Base-by-base conservation (phyloP, 768 basidiomycete genomes). In the Macrolepiota fuliginosa region DNA sequence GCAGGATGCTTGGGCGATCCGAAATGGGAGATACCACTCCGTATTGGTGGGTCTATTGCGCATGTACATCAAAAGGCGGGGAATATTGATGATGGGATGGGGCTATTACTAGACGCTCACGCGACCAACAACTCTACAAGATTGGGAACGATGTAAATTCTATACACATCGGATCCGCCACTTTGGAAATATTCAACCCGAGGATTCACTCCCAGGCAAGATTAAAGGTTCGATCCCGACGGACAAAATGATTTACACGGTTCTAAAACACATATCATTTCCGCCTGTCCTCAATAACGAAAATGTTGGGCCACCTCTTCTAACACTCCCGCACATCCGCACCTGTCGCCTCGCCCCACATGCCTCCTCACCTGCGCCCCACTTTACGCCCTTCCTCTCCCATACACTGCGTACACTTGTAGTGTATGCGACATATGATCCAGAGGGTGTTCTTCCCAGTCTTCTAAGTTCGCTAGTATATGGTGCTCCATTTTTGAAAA, bases 111-210 rank as follows among this genome's bases (percentile, higher is more conserved):
- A 61, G 59, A 54, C 52, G 0, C 52, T 61, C 27, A 46, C 29
- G 5, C 59, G 59, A 15, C 22, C 39, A 36, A 61, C 52, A 24
- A 61, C 52, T 0, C 19, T 15, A 3, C 25, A 53, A 24, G 59
- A 61, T n/a, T 61, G 59, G 59, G 59, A 42, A 25, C 51, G 59
- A 12, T 61, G 59, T 12, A 52, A 24, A 2, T 54, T 61, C 40
- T 61, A 61, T 24, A 37, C 59, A 1, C 40, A 42, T 24, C 51
- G 59, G 1, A 35, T 61, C 13, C 52, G 59, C 12, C 59, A 54
- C 22, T 61, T 54, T 15, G 59, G 59, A 29, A 12, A 7, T 4
- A 36, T 19, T 6, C 52, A 61, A 4, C 40, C 45, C 29, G 51
- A 54, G 1, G 15, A 10, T 2, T 17, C 29, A 19, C 0, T 24